Base-by-base conservation (phyloP, 345 rosid genomes). In the Lumnitzera littorea region DNA sequence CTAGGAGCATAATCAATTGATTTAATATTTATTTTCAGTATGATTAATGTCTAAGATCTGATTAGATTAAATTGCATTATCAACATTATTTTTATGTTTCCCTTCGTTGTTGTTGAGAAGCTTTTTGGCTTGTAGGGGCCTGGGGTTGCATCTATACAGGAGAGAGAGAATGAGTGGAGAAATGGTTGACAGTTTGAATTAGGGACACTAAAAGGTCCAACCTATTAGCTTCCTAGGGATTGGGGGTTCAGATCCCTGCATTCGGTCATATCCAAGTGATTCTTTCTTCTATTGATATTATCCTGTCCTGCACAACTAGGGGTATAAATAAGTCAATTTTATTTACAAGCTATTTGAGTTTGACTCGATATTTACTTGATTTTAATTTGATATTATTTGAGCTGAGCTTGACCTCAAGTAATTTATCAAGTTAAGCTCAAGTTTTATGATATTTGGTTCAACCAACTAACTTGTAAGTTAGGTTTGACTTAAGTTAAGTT, bases 111-210 rank as follows among this genome's bases (percentile, higher is more conserved):
- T 55, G 58, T 53, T 66, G 47, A 36, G 43, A 36, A 36, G 43
- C 43, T 36, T 36, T 36, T 36, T 36, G 50, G 57, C 51, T 66
- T 72, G 86, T 70, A 72, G 85, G 80, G 82, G 80, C 72, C 76
- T 58, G 69, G 53, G 64, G 49, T 13, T 36, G 31, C 47, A 51
- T 60, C 57, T 55, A 59, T 58, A 51, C 49, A 48, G 55, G 53
- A 43, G 56, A 24, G 59, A 64, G 58, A 24, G 29, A 1, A 31
- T 15, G n/a, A 64, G 65, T 62, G 60, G 76, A 56, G 12, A 68
- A 57, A 17, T 36, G 63, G 70, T 63, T 75, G 80, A 68, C 75
- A 76, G 79, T 80, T 71, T 75, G 79, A 67, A 78, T 59, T 67
- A 56, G 56, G 71, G 79, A 71, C 63, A 76, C 82, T 78, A 69